These are phyloP conservation scores for Westerdykella aurantiaca DNA, from an alignment of 2,329 filamentous ascomycete species.

Conservation along the genomic window DNA sequence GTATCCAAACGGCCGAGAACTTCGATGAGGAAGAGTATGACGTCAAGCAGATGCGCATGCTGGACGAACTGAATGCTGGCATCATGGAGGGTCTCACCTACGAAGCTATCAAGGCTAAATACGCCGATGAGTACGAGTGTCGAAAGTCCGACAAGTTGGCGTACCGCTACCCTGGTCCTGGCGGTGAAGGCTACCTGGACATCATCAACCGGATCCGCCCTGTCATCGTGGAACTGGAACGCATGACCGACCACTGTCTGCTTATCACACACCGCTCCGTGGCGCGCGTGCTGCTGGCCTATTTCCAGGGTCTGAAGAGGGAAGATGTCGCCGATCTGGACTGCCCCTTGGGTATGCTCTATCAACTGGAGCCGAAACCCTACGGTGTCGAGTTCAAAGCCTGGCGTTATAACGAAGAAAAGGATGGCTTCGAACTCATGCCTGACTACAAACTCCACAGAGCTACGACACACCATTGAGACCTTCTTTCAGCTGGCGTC, in stretches of 20 bases:
- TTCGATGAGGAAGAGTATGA: slow-evolving; percentile 94
- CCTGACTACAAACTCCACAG: slow-evolving; percentile 74
- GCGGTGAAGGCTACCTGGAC: slow-evolving; percentile 93
- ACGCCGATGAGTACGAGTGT: slow-evolving; percentile 73
- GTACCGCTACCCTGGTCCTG: slow-evolving; percentile 93
- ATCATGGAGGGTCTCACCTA: slow-evolving; percentile 95
- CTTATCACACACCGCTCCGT: slow-evolving; percentile 91
- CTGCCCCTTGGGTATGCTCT: slow-evolving; percentile 87
- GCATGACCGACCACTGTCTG: slow-evolving; percentile 91
- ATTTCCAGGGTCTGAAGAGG: slow-evolving; percentile 88
- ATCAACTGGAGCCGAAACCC: slow-evolving; percentile 92
- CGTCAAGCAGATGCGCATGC: slow-evolving; percentile 95
- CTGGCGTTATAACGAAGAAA: slow-evolving; percentile 77
- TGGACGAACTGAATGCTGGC: slow-evolving; percentile 92
- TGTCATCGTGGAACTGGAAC: slow-evolving; percentile 94
- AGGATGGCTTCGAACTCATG: slow-evolving; percentile 76
- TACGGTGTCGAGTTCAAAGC: slow-evolving; percentile 97
- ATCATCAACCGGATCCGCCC: slow-evolving; percentile 92
- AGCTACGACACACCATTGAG: slow-evolving; percentile 29
- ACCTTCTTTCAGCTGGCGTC: no score
- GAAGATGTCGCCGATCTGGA: slow-evolving; percentile 93
- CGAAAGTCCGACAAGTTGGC: slow-evolving; percentile 82
- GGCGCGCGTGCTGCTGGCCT: slow-evolving; percentile 85
- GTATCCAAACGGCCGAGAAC: slow-evolving; percentile 78
- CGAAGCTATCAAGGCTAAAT: slow-evolving; percentile 73